These are phyloP conservation scores for Daedaleopsis sinensis DNA, from an alignment of 768 basidiomycete genomes.

Conservation along the genomic window DNA sequence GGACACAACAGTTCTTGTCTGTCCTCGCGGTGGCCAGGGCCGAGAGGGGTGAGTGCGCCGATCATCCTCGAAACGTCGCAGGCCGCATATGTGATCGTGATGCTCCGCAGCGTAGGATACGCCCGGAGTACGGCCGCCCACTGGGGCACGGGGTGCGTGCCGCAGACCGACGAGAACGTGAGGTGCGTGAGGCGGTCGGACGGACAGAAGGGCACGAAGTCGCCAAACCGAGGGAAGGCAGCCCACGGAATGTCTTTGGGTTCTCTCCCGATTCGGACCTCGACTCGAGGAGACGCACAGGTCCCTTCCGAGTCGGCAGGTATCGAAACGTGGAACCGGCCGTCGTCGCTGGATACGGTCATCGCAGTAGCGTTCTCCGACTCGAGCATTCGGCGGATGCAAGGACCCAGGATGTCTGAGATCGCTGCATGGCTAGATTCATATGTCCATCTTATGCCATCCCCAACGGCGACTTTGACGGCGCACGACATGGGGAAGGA, in stretches of 20 bases:
- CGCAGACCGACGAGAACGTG: no score
- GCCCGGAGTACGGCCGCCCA: no score
- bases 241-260: no score
- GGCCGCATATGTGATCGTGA: no score
- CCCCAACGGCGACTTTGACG: background rate
- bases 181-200: background rate
- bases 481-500: background rate
- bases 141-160: no score
- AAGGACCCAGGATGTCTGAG: background rate
- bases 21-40: no score
- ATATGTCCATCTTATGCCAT: no score
- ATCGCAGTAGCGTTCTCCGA: background rate
- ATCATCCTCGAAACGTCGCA: no score
- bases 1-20: no score
- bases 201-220: background rate
- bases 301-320: background rate
- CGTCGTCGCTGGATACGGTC: background rate
- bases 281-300: background rate
- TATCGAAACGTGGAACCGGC: background rate
- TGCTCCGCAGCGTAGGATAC: no score
- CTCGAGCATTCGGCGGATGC: background rate
- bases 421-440: background rate
- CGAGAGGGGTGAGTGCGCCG: no score
- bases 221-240: background rate
- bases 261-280: no score